These are phyloP conservation scores for Boletus eberwhitei DNA, from an alignment of 768 basidiomycete species.

Conservation along the genomic window DNA sequence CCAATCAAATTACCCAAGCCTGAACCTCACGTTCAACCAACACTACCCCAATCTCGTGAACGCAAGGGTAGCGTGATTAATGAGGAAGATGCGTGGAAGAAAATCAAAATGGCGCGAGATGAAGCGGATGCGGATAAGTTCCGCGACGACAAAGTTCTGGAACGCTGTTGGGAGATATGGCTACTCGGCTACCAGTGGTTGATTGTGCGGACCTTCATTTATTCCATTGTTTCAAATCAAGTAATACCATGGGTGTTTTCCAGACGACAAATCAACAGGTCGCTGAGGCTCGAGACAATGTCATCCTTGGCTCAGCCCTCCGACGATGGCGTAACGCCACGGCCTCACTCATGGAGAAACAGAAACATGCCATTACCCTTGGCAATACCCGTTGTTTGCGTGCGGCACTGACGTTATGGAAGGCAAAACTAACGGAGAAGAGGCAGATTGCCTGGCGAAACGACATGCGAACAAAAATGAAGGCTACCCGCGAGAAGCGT, in stretches of 20 bases:
- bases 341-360: conserved; percentile 36
- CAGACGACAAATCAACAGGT: conserved; percentile 76
- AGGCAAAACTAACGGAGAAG: conserved; percentile 47
- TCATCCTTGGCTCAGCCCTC: conserved; percentile 56
- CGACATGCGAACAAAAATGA: conserved; percentile 73
- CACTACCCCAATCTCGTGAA: conserved; percentile 30
- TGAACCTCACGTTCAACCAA: conserved; percentile 15
- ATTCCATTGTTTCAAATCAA: conserved; percentile 12
- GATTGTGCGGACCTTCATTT: conserved; percentile 46
- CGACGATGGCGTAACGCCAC: conserved; percentile 57
- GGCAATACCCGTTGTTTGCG: conserved; percentile 46
- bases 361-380: conserved; percentile 41
- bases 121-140: conserved; percentile 71
- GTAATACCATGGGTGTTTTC: conserved; percentile 7
- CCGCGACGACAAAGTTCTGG: conserved; percentile 57
- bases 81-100: conserved; percentile 77
- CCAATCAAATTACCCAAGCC: conserved; percentile 31
- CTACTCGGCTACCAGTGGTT: conserved; percentile 68
- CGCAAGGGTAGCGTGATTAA: conserved; percentile 53
- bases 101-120: conserved; percentile 65
- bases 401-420: conserved; percentile 50
- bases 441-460: conserved; percentile 59
- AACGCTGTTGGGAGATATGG: conserved; percentile 78
- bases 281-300: conserved; percentile 60
- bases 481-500: conserved; percentile 51